A percentile compares a stretch with the other conserved stretches of the same genome.
phyloP scores from a whole-genome alignment of 2,329 filamentous ascomycete genomes.

The Parasarocladium wereldwijsianum region DNA sequence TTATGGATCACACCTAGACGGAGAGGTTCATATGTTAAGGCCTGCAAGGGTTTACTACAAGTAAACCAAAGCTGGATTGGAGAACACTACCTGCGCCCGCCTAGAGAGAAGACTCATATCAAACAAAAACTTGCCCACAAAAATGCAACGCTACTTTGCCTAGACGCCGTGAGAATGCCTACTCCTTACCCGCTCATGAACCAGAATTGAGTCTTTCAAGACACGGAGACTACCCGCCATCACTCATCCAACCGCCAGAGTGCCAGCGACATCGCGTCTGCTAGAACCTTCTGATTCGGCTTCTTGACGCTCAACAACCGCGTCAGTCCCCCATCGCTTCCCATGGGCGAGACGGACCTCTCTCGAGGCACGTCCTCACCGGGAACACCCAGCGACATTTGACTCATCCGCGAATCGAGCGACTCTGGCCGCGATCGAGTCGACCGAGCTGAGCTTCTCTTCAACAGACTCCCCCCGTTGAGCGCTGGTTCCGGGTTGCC shows the following conservation, averaged over 20 bases:
- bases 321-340: constrained; percentile 5
- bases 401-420: neutral
- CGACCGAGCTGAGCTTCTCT: constrained; percentile 2
- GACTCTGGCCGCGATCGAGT: neutral
- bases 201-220: too few relatives aligned
- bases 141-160: too few relatives aligned
- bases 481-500: too few relatives aligned
- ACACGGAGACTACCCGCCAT: neutral
- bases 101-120: too few relatives aligned
- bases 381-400: constrained; percentile 2
- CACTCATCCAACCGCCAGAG: constrained; percentile 5
- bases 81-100: too few relatives aligned
- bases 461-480: constrained; percentile 1
- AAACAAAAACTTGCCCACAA: too few relatives aligned
- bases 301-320: constrained; percentile 8
- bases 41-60: neutral
- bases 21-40: neutral
- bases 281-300: constrained; percentile 5
- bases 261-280: constrained; percentile 6
- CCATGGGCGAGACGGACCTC: constrained; percentile 6
- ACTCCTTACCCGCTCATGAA: too few relatives aligned
- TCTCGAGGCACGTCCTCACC: constrained; percentile 3
- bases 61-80: too few relatives aligned
- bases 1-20: too few relatives aligned
- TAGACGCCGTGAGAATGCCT: too few relatives aligned